phyloP scores from a whole-genome alignment of 2,329 filamentous ascomycete genomes.

The Stenocarpella maydis region DNA sequence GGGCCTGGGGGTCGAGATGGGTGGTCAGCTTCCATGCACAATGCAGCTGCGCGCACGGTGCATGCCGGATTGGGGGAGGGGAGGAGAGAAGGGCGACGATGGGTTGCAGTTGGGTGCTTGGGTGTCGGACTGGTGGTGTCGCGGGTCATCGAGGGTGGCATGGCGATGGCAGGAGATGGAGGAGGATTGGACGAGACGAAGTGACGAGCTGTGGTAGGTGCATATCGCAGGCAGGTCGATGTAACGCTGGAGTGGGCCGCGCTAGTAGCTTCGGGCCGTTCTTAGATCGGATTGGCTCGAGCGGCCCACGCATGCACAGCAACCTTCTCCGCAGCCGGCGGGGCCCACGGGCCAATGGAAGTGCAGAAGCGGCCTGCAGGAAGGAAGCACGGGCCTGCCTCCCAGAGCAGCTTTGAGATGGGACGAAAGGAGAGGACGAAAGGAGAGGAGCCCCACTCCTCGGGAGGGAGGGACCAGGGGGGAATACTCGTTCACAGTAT shows the following conservation, averaged over 20 bases:
- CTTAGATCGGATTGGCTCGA: constrained; percentile 33
- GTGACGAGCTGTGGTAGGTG: constrained; percentile 30
- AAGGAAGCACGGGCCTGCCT: constrained; percentile 31
- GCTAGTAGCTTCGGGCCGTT: constrained; percentile 31
- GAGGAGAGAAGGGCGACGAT: neutral
- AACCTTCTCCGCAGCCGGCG: constrained; percentile 28
- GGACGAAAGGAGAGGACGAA: constrained; percentile 20
- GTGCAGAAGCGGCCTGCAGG: constrained; percentile 22
- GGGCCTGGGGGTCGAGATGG: constrained; percentile 14
- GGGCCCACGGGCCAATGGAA: constrained; percentile 26
- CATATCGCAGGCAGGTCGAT: constrained; percentile 22
- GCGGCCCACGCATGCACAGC: constrained; percentile 26
- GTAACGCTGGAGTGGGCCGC: constrained; percentile 26
- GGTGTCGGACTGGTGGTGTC: constrained; percentile 23
- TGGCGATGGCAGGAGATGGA: constrained; percentile 17
- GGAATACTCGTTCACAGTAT: too few species aligned
- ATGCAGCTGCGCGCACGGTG: constrained; percentile 24
- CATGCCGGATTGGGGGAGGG: constrained; percentile 19
- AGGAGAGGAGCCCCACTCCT: neutral
- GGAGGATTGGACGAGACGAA: constrained; percentile 32
- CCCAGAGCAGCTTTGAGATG: too few species aligned
- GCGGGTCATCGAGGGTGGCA: constrained; percentile 21
- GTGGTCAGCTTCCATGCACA: constrained; percentile 21
- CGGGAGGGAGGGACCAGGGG: constrained; percentile 22
- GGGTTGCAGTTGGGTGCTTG: constrained; percentile 12